A percentile compares a stretch with the other conserved stretches of the same genome.
These are phyloP conservation scores for Avena sativa DNA, from an alignment of 176 grass and related monocot genomes.

Conservation along the genomic window DNA sequence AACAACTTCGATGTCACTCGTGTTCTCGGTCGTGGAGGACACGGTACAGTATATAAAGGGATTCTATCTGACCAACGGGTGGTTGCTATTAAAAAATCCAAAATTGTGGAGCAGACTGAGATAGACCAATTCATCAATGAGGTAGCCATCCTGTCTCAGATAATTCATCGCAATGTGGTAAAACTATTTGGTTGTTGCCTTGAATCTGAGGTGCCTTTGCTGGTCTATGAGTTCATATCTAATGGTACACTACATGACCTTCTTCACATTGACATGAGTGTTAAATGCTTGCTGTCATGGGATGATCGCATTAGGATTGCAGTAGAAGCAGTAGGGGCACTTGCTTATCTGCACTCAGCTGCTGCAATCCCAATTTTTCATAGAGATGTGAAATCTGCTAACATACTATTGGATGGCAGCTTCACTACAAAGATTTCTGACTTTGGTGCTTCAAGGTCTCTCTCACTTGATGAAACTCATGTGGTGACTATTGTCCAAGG, in stretches of 20 bases:
- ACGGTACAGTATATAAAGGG: too few relatives aligned
- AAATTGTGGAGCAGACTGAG: slow-evolving; percentile 43
- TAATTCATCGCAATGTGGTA: slow-evolving; percentile 48
- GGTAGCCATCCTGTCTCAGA: slow-evolving; percentile 58
- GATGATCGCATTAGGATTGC: not conserved
- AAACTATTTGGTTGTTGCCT: too few relatives aligned
- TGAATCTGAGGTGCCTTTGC: too few relatives aligned
- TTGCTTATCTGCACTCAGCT: not conserved
- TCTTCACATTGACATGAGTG: not conserved
- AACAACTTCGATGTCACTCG: too few relatives aligned
- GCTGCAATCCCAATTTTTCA: not conserved
- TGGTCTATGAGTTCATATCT: not conserved
- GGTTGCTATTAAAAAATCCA: slow-evolving; percentile 63
- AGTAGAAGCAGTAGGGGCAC: not conserved
- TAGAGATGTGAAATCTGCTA: not conserved
- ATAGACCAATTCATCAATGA: slow-evolving; percentile 71
- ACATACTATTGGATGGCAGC: slow-evolving; percentile 36
- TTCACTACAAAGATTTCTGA: slow-evolving; percentile 48
- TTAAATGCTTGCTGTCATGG: not conserved
- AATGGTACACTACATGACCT: slow-evolving; percentile 47
- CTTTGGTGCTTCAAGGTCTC: slow-evolving; percentile 58
- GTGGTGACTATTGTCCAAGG: too few relatives aligned
- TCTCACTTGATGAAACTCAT: slow-evolving; percentile 48
- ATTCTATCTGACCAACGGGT: not conserved
- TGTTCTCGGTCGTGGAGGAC: too few relatives aligned